A percentile compares a stretch with the other conserved stretches of the same genome.
Conservation (phyloP, 257 asterid genomes). For the Forsythia suspensa region DNA sequence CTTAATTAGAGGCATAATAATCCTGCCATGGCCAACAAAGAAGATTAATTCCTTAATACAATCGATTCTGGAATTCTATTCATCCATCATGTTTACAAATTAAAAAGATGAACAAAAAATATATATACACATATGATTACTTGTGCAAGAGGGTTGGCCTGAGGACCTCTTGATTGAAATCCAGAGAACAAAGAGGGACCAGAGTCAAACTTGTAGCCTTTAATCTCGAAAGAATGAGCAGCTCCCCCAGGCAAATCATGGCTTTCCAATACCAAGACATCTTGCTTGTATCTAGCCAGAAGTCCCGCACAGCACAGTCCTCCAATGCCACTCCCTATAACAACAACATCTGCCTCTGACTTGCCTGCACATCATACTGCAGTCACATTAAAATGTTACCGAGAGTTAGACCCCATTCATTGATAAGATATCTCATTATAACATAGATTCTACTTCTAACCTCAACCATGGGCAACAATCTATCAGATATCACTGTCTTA, state of each 20-base stretch:
- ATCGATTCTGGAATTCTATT: not conserved
- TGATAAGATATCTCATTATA: not conserved
- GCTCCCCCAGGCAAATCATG: conserved; percentile 95
- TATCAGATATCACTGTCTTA: not conserved
- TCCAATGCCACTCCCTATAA: conserved; percentile 92
- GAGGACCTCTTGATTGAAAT: conserved; percentile 89
- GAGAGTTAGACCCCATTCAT: conserved; percentile 14
- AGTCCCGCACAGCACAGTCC: conserved; percentile 89
- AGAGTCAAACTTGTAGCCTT: conserved; percentile 80
- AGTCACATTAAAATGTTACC: conserved; percentile 33
- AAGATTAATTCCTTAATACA: not conserved
- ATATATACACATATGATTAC: conserved; percentile 31
- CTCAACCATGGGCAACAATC: not conserved
- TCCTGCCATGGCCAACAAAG: not conserved
- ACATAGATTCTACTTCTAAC: not conserved
- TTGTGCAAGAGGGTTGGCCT: conserved; percentile 96
- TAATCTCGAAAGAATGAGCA: conserved; percentile 84
- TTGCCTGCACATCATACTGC: conserved; percentile 77
- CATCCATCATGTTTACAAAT: not conserved
- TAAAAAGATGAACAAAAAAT: conserved; percentile 15
- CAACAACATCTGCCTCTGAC: conserved; percentile 83
- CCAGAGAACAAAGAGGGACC: conserved; percentile 98
- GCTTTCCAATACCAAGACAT: conserved; percentile 87
- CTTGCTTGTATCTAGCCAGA: conserved; percentile 79
- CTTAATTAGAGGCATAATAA: not conserved